phyloP scores from a whole-genome alignment of 2,329 filamentous ascomycete species.

The Pseudophaeomoniella oleicola region DNA sequence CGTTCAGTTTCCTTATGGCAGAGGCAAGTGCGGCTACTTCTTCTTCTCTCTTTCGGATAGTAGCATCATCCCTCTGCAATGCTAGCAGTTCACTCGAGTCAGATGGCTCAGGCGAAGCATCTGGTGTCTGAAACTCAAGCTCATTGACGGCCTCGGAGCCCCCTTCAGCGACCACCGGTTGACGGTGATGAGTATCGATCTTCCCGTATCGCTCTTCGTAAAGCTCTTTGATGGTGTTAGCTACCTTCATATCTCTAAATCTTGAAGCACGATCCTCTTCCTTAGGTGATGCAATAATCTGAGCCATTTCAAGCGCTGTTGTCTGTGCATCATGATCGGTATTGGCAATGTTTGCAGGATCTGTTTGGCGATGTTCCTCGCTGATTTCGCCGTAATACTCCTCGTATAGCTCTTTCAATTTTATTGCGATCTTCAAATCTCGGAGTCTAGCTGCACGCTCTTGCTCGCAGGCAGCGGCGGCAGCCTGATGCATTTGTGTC shows the following conservation, averaged over 20 bases:
- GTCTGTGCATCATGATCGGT: neutral
- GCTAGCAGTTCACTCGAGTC: too few species aligned
- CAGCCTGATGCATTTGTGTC: neutral
- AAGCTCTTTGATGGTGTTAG: slow-evolving; percentile 8
- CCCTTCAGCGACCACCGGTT: too few species aligned
- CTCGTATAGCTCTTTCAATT: neutral
- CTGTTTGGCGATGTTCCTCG: neutral
- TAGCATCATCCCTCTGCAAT: too few species aligned
- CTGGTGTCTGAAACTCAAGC: too few species aligned
- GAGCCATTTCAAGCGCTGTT: neutral
- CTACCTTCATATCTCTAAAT: slow-evolving; percentile 1
- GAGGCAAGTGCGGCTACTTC: too few species aligned
- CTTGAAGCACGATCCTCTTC: neutral
- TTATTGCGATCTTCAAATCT: neutral
- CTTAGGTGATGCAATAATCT: neutral
- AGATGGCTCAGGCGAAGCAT: too few species aligned
- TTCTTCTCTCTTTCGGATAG: too few species aligned
- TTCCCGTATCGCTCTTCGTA: slow-evolving; percentile 13
- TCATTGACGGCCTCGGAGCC: too few species aligned
- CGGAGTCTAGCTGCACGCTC: neutral
- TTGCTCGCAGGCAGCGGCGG: neutral
- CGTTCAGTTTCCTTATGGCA: too few species aligned
- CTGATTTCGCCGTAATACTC: neutral
- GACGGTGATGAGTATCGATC: slow-evolving; percentile 7
- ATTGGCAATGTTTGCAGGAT: neutral